These are phyloP conservation scores for Suillus luteus DNA, from an alignment of 768 basidiomycete genomes.

Conservation along the genomic window DNA sequence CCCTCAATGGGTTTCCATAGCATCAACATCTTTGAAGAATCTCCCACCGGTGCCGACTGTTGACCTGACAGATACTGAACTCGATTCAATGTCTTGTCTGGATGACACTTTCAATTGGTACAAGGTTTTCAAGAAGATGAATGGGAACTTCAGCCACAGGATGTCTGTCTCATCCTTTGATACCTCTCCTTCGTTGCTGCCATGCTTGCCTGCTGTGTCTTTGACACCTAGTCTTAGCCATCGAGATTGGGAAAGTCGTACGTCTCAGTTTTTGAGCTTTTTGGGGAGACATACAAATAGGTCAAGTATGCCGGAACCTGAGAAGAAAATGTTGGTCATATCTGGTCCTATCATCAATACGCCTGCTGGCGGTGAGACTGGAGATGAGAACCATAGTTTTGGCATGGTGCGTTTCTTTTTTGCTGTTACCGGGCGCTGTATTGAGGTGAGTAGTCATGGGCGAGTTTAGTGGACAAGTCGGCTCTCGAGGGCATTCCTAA, in stretches of 20 bases:
- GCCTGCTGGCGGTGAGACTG: conserved; percentile 52
- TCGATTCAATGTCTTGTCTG: conserved; percentile 46
- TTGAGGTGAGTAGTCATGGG: conserved; percentile 69
- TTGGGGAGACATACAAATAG: conserved; percentile 47
- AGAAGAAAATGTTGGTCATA: conserved; percentile 54
- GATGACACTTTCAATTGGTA: conserved; percentile 92
- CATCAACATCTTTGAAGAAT: conserved; percentile 41
- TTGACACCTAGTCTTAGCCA: conserved; percentile 33
- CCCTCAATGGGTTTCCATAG: conserved; percentile 21
- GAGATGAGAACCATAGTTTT: not conserved
- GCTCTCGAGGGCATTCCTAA: conserved; percentile 80
- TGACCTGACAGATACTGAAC: conserved; percentile 23
- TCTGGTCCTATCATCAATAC: conserved; percentile 64
- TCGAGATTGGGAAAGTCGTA: conserved; percentile 37
- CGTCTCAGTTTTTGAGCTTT: conserved; percentile 60
- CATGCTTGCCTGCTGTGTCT: conserved; percentile 37
- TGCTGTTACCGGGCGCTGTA: conserved; percentile 6
- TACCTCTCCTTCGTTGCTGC: conserved; percentile 42
- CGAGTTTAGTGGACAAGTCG: conserved; percentile 84
- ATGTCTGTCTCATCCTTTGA: conserved; percentile 68
- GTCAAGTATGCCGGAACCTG: conserved; percentile 50
- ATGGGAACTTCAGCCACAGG: conserved; percentile 46
- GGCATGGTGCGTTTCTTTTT: conserved; percentile 3
- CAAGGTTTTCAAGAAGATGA: conserved; percentile 72
- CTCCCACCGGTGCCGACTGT: conserved; percentile 54